These are phyloP conservation scores for Xerocomus potaroensis DNA, from an alignment of 768 basidiomycete species.

Conservation along the genomic window DNA sequence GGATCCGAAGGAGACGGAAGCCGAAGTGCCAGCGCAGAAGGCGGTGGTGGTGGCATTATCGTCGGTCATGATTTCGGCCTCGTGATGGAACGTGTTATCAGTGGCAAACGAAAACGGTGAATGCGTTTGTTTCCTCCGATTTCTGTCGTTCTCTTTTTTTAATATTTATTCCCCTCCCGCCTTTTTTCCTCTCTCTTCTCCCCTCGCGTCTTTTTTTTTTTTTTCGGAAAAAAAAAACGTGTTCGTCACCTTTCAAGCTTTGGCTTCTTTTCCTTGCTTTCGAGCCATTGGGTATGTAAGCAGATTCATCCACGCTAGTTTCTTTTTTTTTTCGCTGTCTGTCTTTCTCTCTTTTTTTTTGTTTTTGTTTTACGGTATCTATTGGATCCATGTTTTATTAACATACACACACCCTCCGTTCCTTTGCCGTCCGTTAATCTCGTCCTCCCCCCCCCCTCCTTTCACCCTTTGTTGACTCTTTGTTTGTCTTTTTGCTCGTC, in stretches of 20 bases:
- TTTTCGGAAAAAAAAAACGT: neutral
- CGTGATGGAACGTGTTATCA: constrained; percentile 12
- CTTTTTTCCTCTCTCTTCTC: neutral
- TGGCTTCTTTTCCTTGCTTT: neutral
- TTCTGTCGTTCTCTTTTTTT: too few relatives aligned
- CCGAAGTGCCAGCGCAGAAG: constrained; percentile 17
- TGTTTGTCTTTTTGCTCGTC: too few relatives aligned
- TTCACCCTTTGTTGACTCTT: too few relatives aligned
- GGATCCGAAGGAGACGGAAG: constrained; percentile 20
- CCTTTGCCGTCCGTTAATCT: neutral
- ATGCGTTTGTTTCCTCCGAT: neutral
- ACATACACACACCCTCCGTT: neutral
- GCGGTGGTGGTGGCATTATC: constrained; percentile 3
- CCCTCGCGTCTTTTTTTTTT: neutral
- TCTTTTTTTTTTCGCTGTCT: neutral
- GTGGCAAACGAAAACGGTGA: constrained; percentile 25
- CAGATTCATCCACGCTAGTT: constrained; percentile 2
- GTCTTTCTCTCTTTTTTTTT: neutral
- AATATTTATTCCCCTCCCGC: too few relatives aligned
- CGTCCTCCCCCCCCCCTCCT: too few relatives aligned
- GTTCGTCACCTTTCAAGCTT: neutral
- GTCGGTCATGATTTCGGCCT: neutral
- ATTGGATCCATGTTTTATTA: constrained; percentile 1
- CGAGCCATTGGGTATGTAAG: constrained; percentile 13
- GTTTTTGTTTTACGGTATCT: constrained; percentile 11